Base-by-base conservation (phyloP, 2,329 filamentous ascomycete genomes). In the Westerdykella ornata region DNA sequence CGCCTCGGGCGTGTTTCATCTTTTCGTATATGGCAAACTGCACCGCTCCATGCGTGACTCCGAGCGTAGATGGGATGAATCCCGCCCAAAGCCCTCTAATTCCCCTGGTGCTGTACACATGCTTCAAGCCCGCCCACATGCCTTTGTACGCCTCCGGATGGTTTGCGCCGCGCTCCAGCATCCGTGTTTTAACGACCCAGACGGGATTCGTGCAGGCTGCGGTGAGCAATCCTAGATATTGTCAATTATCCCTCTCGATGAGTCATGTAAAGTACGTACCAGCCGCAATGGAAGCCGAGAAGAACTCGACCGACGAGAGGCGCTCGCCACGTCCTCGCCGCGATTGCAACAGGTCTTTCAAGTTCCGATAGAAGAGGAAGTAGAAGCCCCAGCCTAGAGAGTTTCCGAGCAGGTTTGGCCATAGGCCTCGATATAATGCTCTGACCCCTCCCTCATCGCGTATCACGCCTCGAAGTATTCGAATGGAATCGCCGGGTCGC, bases 111-210 rank as follows among this genome's bases (percentile, higher is more conserved):
- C 67, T 68, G 56, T 82, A 76, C 15, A 98, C 78, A 34, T 80
- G 75, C 29, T 65, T 66, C 2, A 82, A 77, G 19, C 92, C 92
- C 37, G 81, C 75, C 50, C 74, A 69, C 72, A 96, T 86, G 50
- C 79, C 83, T 13, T 78, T 75, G 67, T 98, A 98, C 1, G 90
- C 92, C 12, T 88, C 88, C 2, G 75, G 77, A 5, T 80, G 75
- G 41, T 78, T 73, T 37, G 79, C 78, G 51, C 92, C 86, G 3
- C 86, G 89, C 20, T 88, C 88, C 17, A 97, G 74, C 88, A 98
- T 97, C 48, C 92, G 84, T 7, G 90, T 97, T 72, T 97, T 97
- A 64, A 98, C 81, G 2, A 98, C 92, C 92, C 92, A 98, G 55
- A 98, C 82, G 2, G 92, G 92, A 63, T 97, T 97, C 20, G 92